Conservation (phyloP, 2,329 filamentous ascomycete genomes). For the Salinomyces thailandicus region DNA sequence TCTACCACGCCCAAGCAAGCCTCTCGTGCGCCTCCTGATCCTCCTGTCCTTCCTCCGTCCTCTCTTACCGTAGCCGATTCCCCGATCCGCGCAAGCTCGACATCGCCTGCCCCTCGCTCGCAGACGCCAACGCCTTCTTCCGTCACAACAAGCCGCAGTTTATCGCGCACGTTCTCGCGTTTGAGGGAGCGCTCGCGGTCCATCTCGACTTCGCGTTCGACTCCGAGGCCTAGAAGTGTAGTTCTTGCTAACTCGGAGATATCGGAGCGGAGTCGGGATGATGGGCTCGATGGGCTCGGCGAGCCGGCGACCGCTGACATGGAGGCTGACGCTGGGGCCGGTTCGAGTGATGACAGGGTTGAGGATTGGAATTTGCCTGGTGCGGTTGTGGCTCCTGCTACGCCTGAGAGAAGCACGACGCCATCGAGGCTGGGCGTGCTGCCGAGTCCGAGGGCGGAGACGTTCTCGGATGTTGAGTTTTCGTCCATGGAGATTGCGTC, state of each 20-base stretch:
- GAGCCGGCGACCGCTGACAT: not conserved
- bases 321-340: too few relatives aligned
- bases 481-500: too few relatives aligned
- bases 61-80: not conserved
- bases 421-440: slow-evolving; percentile 19
- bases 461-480: not conserved
- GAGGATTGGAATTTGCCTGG: slow-evolving; percentile 19
- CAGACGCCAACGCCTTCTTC: slow-evolving; percentile 1
- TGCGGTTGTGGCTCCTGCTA: slow-evolving; percentile 11
- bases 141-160: not conserved
- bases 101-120: slow-evolving; percentile 1
- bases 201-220: slow-evolving; percentile 2
- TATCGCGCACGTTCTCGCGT: slow-evolving; percentile 7
- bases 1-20: not conserved
- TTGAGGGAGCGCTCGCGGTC: slow-evolving; percentile 5
- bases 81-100: not conserved
- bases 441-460: slow-evolving; percentile 18
- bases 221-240: slow-evolving; percentile 2
- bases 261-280: too few relatives aligned
- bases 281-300: too few relatives aligned
- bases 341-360: too few relatives aligned
- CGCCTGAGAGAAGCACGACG: slow-evolving; percentile 2
- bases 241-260: too few relatives aligned
- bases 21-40: not conserved
- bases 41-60: not conserved